Evolutionary conservation across 345 rosid genomes (phyloP).

Genomic region (Pugionium dolabratum): DNA sequence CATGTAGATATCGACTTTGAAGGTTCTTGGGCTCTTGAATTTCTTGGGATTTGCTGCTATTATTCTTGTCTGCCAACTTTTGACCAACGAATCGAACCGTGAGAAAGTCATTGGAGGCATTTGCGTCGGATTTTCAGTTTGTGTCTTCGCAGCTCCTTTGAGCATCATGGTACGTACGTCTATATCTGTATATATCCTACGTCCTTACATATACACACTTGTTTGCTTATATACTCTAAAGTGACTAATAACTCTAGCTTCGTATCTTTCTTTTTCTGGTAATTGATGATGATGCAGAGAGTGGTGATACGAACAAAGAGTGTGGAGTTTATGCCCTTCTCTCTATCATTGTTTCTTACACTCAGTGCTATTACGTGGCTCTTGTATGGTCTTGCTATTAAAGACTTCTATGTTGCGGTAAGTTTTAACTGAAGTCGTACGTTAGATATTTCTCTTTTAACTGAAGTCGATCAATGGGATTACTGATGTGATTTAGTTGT

Average conservation of each 20-base stretch:
- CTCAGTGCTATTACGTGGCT: conserved; percentile 63
- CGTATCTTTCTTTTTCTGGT: not conserved
- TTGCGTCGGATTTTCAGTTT: conserved; percentile 47
- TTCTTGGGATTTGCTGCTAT: conserved; percentile 49
- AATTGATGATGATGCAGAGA: conserved; percentile 36
- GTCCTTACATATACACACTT: too few species aligned
- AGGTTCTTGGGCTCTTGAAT: conserved; percentile 52
- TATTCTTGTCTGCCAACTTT: conserved; percentile 46
- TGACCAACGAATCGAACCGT: conserved; percentile 45
- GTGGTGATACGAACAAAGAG: conserved; percentile 53
- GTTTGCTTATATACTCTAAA: too few species aligned
- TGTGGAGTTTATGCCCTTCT: conserved; percentile 69
- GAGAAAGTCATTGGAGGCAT: conserved; percentile 56
- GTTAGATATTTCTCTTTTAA: too few species aligned
- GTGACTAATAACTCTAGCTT: not conserved
- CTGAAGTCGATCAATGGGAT: too few species aligned
- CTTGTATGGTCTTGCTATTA: conserved; percentile 53
- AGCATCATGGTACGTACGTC: conserved; percentile 50
- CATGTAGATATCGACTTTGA: conserved; percentile 50
- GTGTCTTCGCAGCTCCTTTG: conserved; percentile 64
- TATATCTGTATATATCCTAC: too few species aligned
- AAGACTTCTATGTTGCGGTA: conserved; percentile 53
- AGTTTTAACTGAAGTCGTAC: conserved; percentile 14
- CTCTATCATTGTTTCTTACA: conserved; percentile 58
- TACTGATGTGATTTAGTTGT: not conserved